These are phyloP conservation scores for Prunus persica DNA, from an alignment of 306 rosid genomes.

Conservation along the genomic window DNA sequence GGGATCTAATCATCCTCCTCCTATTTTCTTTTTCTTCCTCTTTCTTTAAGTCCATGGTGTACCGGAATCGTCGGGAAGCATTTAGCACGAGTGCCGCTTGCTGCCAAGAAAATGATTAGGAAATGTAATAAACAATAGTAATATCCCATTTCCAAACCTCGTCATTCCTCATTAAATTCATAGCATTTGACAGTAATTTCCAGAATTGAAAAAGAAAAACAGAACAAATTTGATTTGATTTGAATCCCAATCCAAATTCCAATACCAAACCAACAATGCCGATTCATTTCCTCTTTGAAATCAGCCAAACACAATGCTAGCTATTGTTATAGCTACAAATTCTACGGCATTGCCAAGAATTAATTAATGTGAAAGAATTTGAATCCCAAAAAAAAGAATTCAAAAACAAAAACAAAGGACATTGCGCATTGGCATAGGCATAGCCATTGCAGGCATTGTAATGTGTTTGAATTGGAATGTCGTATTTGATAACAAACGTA, in stretches of 20 bases:
- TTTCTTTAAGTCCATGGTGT: conserved; percentile 77
- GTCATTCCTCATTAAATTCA: background rate
- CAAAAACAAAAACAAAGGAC: background rate
- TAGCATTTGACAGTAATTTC: background rate
- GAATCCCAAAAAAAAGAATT: too few species aligned
- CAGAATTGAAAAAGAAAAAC: background rate
- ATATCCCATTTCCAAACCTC: background rate
- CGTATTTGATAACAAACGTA: background rate
- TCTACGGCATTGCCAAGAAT: background rate
- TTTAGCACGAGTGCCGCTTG: conserved; percentile 87
- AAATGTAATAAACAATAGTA: background rate
- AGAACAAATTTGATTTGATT: background rate
- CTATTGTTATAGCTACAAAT: background rate
- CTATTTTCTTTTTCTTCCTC: conserved; percentile 67
- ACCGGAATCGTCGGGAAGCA: conserved; percentile 87
- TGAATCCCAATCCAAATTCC: background rate
- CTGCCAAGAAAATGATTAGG: conserved; percentile 37
- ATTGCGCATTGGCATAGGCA: background rate
- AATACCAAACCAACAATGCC: background rate
- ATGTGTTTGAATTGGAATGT: background rate
- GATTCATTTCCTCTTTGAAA: background rate
- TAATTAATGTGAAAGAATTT: background rate
- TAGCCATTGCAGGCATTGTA: background rate
- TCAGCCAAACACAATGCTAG: background rate
- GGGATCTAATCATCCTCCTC: conserved; percentile 81